Conservation (phyloP, 2,329 filamentous ascomycete genomes). For the Aspergillus sp. region DNA sequence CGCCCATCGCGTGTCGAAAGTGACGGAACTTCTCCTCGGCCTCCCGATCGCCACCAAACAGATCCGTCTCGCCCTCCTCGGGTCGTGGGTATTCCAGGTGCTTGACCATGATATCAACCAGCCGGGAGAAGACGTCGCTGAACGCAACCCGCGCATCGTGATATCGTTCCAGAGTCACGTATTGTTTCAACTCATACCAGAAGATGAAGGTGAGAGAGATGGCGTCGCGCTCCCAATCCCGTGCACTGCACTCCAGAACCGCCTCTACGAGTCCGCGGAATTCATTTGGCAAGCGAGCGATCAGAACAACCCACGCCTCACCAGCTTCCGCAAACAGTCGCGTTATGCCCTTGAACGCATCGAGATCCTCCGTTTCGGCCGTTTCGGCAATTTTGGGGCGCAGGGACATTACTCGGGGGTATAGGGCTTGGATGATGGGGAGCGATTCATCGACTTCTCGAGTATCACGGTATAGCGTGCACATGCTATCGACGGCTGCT, state of each 20-base stretch:
- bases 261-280: slow-evolving; percentile 82
- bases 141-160: slow-evolving; percentile 69
- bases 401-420: slow-evolving; percentile 70
- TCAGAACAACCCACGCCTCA: slow-evolving; percentile 86
- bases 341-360: slow-evolving; percentile 80
- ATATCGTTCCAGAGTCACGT: slow-evolving; percentile 83
- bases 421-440: slow-evolving; percentile 69
- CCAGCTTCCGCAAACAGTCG: slow-evolving; percentile 87
- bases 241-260: slow-evolving; percentile 81
- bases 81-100: slow-evolving; percentile 81
- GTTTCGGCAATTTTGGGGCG: slow-evolving; percentile 66
- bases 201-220: slow-evolving; percentile 92
- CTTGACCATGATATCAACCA: slow-evolving; percentile 87
- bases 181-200: slow-evolving; percentile 98
- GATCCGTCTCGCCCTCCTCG: slow-evolving; percentile 67
- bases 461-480: slow-evolving; percentile 84
- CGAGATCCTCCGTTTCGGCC: slow-evolving; percentile 72
- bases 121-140: slow-evolving; percentile 72
- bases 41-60: slow-evolving; percentile 93
- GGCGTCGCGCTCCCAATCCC: slow-evolving; percentile 81
- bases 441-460: slow-evolving; percentile 87
- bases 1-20: slow-evolving; percentile 94
- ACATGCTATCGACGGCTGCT: slow-evolving; percentile 84
- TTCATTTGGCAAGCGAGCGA: slow-evolving; percentile 71
- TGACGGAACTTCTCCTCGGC: slow-evolving; percentile 95